Base-by-base conservation (phyloP, 148 eudicot species). In the Vaccinium darrowii region DNA sequence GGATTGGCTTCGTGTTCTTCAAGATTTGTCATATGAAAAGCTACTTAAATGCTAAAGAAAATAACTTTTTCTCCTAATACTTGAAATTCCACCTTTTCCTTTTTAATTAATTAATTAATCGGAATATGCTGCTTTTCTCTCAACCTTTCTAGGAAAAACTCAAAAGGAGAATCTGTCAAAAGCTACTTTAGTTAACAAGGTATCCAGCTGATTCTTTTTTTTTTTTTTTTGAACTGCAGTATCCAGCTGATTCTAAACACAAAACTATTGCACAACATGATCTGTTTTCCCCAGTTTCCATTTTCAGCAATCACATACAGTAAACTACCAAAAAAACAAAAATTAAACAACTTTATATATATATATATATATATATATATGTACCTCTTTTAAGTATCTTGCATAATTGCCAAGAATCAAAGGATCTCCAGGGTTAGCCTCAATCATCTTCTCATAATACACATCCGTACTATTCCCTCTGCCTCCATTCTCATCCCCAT, bases 371-470 rank as follows among this genome's bases (percentile, higher is more conserved):
- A n/a, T 27, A 1, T 63, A 63, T 65, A 1, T 65, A n/a, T 7
- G 76, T 88, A 92, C 94, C 93, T 92, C 92, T 87, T 91, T 92
- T 69, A 92, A 89, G 86, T 82, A 92, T 30, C 78, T 87, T 0
- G 95, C 95, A 84, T 92, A 92, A 60, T 92, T 92, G 6, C 91
- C 82, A 53, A 92, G 86, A 80, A 92, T 57, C 30, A 92, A 87
- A 0, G 91, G 86, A 76, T 92, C 90, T n/a, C 95, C 93, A 76
- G 95, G 95, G 86, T 91, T 87, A 16, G 93, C 93, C 84, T 90
- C 88, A 49, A 92, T 88, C 95, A 92, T 90, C 72, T 82, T 87
- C 90, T 82, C 86, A 85, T 89, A 92, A 86, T 90, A 92, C 88
- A 13, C 39, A 72, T 92, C 95, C 9, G 90, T 87, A 8, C 77